These are phyloP conservation scores for Kodamaea derodonti DNA, from an alignment of 1,139 yeast genomes.

Conservation along the genomic window DNA sequence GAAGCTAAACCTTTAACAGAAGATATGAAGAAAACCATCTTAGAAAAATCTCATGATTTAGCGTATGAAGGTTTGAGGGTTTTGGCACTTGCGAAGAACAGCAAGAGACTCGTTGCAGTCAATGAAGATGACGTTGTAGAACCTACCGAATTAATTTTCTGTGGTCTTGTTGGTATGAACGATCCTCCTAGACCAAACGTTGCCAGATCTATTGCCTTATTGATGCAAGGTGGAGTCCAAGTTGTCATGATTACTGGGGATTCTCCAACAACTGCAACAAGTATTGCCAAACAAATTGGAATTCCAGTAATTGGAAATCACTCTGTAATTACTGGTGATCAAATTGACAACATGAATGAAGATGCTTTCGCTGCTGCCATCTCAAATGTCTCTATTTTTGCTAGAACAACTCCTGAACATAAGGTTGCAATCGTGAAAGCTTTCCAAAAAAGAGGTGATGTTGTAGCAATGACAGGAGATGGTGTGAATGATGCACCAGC, in stretches of 20 bases:
- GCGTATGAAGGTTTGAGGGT: slow-evolving; percentile 87
- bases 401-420: slow-evolving; percentile 96
- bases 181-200: slow-evolving; percentile 95
- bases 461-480: slow-evolving; percentile 99
- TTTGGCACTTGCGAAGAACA: slow-evolving; percentile 68
- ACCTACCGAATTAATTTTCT: slow-evolving; percentile 62
- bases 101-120: slow-evolving; percentile 24
- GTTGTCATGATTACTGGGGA: slow-evolving; percentile 98
- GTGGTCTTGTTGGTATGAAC: slow-evolving; percentile 90
- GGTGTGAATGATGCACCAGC: slow-evolving; percentile 99
- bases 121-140: slow-evolving; percentile 26
- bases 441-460: slow-evolving; percentile 85
- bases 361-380: slow-evolving; percentile 70
- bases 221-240: slow-evolving; percentile 90
- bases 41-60: slow-evolving; percentile 55
- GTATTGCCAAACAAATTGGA: slow-evolving; percentile 89
- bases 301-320: slow-evolving; percentile 70
- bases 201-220: slow-evolving; percentile 60
- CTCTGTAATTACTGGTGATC: slow-evolving; percentile 80
- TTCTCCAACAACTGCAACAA: slow-evolving; percentile 85
- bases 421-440: slow-evolving; percentile 90
- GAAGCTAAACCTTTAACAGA: slow-evolving; percentile 50
- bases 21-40: slow-evolving; percentile 42
- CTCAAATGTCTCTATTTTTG: slow-evolving; percentile 83
- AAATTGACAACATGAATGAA: slow-evolving; percentile 66